Base-by-base conservation (phyloP, 345 rosid genomes). In the Zanthoxylum bungeanum region DNA sequence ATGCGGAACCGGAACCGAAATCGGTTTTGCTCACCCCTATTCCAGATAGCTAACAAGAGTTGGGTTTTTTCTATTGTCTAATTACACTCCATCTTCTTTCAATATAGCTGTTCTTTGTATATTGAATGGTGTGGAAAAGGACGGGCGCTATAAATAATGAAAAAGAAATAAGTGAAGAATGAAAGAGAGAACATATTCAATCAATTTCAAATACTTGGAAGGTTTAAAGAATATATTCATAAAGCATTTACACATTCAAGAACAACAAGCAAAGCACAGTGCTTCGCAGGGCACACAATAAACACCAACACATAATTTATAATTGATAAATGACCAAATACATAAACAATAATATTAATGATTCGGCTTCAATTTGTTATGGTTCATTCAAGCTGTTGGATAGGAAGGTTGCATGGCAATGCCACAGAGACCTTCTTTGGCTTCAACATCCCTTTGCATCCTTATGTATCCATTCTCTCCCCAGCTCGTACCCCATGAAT, bases 401-500 rank as follows among this genome's bases (percentile, higher is more conserved):
- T 71, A 71, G 6, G 72, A 70, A 58, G 72, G 19, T 14, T 65
- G 19, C 71, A 65, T 71, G 27, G 79, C 75, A 65, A 66, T 71
- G 12, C 75, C 79, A 8, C 75, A 76, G 30, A 59, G 71, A 22
- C 75, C 79, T 49, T 64, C 51, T 24, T 6, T 11, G 39, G 70
- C 62, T 46, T 36, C 70, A 0, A 65, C 7, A 49, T 71, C 79
- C 51, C 71, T 76, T 42, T 76, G 27, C 62, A 76, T 71, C 59
- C 79, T 76, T 2, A 65, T 65, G 56, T 71, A 71, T 12, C 79
- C 75, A 17, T 39, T 53, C 17, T 71, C 75, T 0, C 75, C 75
- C 79, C 72, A 65, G 31, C 49, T 34, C 17, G 14, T 50, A 7
- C 22, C 24, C 72, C 81, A 64, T 9, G 81, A 77, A 66, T 77